phyloP scores from a whole-genome alignment of 2,329 filamentous ascomycete species.

The Neonectria punicea region DNA sequence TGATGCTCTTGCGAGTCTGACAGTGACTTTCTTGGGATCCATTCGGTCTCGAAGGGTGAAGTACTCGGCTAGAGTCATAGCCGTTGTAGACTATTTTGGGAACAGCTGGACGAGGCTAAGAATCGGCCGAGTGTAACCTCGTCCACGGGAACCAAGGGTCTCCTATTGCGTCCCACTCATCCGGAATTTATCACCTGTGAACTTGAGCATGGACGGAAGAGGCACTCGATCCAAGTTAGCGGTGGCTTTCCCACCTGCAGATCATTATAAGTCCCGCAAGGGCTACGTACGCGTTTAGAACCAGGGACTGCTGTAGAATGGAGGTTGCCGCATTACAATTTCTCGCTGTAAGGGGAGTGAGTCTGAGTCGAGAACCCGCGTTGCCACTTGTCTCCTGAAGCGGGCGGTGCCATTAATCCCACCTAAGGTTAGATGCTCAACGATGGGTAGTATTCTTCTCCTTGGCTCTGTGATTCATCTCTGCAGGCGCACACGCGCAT shows the following conservation, averaged over 20 bases:
- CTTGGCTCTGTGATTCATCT: background rate
- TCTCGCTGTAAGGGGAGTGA: no score
- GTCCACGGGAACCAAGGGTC: background rate
- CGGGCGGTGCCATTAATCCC: background rate
- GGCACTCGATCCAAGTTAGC: background rate
- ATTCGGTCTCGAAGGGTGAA: background rate
- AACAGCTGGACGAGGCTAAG: background rate
- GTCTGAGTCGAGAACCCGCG: no score
- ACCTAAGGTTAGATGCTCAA: background rate
- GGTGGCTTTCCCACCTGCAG: background rate
- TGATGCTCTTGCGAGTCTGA: no score
- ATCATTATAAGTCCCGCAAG: background rate
- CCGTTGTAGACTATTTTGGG: background rate
- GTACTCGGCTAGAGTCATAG: background rate
- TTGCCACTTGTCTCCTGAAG: background rate
- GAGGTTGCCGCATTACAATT: no score
- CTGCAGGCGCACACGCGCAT: background rate
- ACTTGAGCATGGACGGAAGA: background rate
- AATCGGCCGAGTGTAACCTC: slow-evolving; percentile 2
- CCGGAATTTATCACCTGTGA: background rate
- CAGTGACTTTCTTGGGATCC: background rate
- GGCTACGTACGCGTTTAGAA: no score
- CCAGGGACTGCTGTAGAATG: no score
- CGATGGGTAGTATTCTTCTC: background rate
- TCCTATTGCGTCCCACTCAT: background rate